Percentiles rank a stretch among this genome's conserved stretches.
These are phyloP conservation scores for Caloboletus firmus DNA, from an alignment of 1,284 basidiomycete genomes.

Conservation along the genomic window DNA sequence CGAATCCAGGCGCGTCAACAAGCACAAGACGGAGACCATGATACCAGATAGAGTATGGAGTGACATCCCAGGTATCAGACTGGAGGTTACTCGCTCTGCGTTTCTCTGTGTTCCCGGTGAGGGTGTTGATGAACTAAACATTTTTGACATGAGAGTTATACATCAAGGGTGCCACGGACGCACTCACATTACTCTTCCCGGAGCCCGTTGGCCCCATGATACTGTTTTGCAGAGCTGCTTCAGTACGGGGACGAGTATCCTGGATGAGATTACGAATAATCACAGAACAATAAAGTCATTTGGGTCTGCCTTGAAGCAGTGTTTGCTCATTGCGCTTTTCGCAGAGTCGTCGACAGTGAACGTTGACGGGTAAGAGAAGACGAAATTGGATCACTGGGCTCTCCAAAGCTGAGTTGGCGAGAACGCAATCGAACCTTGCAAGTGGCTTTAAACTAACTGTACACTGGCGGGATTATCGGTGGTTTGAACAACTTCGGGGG, in stretches of 20 bases:
- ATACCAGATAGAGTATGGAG: not conserved
- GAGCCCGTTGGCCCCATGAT: slow-evolving; percentile 25
- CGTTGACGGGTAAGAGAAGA: not conserved
- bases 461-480: too few relatives aligned
- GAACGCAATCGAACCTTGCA: too few relatives aligned
- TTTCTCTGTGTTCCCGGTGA: slow-evolving; percentile 6
- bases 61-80: slow-evolving; percentile 17
- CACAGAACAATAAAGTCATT: slow-evolving; percentile 17
- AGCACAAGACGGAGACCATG: slow-evolving; percentile 12
- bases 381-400: not conserved
- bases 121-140: slow-evolving; percentile 19
- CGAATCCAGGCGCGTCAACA: slow-evolving; percentile 33
- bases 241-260: not conserved
- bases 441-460: too few relatives aligned
- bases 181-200: slow-evolving; percentile 26
- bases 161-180: not conserved
- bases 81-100: not conserved
- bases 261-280: not conserved
- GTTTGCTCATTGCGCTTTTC: slow-evolving; percentile 2
- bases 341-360: not conserved
- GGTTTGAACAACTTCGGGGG: too few relatives aligned
- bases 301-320: slow-evolving; percentile 6
- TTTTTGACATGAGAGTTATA: not conserved
- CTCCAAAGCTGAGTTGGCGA: too few relatives aligned
- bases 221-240: slow-evolving; percentile 3